Base-by-base conservation (phyloP, 73 alveolate genomes). In the Stentor roeselii region DNA sequence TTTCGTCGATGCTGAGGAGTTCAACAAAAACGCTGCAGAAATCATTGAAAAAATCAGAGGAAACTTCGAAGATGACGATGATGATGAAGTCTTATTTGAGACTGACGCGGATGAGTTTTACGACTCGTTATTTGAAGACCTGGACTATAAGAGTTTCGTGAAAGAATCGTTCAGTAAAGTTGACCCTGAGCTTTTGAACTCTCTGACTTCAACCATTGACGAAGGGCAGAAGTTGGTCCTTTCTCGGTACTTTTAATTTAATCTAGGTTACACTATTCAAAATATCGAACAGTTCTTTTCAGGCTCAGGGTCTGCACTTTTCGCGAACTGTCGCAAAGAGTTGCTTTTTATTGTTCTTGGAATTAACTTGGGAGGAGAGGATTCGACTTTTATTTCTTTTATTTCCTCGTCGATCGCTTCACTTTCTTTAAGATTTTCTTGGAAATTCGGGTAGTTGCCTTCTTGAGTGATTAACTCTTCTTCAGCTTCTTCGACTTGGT, bases 291-390 rank as follows among this genome's bases (percentile, higher is more conserved):
- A 21, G 21, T 21, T 11, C 6, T 50, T 50, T 50, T 21, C 67
- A 11, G 67, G 67, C 67, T 50, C 67, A 50, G 67, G 67, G 67
- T 50, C 67, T 50, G 67, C 67, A 50, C 67, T 50, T 50, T 6
- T 11, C 21, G 67, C 67, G 21, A 50, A 50, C 67, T 50, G 67
- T 21, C 67, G 6, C 21, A 50, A 50, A 11, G 67, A 11, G 21
- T 50, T 50, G 6, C 30, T 50, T 21, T 21, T 50, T n/a, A n/a
- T n/a, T n/a, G n/a, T n/a, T n/a, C n/a, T n/a, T n/a, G n/a, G n/a
- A n/a, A n/a, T n/a, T n/a, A n/a, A n/a, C 67, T 50, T 50, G 21
- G 30, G 30, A 50, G 67, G 67, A 11, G 6, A 21, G 6, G 67
- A 50, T 50, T 50, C 67, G 30, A 50, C 67, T 11, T 50, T 50